phyloP scores from a whole-genome alignment of 2,329 filamentous ascomycete species.

The Fusarium falciforme region DNA sequence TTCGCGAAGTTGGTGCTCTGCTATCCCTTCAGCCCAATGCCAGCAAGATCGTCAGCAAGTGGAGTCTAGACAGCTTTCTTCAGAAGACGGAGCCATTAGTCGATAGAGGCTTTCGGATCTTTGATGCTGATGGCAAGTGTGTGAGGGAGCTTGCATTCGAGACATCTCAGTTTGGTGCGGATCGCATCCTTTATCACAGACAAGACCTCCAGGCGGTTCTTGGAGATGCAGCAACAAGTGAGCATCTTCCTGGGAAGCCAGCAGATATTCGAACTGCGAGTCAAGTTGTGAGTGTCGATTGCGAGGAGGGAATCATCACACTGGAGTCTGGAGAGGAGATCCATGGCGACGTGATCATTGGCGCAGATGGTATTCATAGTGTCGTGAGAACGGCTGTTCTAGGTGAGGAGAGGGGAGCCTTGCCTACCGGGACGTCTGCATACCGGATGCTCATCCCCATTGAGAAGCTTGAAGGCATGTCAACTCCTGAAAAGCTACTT shows the following conservation, averaged over 20 bases:
- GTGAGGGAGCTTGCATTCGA: conserved; percentile 31
- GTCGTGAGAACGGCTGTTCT: conserved; percentile 32
- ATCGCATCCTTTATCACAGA: conserved; percentile 35
- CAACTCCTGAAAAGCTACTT: conserved; percentile 19
- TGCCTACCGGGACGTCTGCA: conserved; percentile 35
- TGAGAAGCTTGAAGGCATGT: conserved; percentile 16
- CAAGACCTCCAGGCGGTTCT: conserved; percentile 34
- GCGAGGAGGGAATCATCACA: conserved; percentile 28
- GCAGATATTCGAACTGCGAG: conserved; percentile 27
- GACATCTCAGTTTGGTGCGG: conserved; percentile 33
- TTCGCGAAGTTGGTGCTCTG: conserved; percentile 36
- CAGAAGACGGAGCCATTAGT: conserved; percentile 27
- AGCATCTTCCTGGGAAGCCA: conserved; percentile 16
- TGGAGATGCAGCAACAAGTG: conserved; percentile 19
- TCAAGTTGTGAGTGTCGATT: conserved; percentile 26
- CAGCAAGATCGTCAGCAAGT: conserved; percentile 35
- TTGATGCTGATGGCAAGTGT: conserved; percentile 23
- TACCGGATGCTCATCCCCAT: conserved; percentile 38
- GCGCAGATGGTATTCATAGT: conserved; percentile 40
- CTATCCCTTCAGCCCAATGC: conserved; percentile 37
- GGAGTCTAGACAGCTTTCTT: conserved; percentile 29
- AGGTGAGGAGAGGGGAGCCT: conserved; percentile 15
- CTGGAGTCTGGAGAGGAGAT: conserved; percentile 28
- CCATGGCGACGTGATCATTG: conserved; percentile 32
- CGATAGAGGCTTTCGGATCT: conserved; percentile 35